Conservation (phyloP, 2,329 filamentous ascomycete species). For the Xylaria sp. region DNA sequence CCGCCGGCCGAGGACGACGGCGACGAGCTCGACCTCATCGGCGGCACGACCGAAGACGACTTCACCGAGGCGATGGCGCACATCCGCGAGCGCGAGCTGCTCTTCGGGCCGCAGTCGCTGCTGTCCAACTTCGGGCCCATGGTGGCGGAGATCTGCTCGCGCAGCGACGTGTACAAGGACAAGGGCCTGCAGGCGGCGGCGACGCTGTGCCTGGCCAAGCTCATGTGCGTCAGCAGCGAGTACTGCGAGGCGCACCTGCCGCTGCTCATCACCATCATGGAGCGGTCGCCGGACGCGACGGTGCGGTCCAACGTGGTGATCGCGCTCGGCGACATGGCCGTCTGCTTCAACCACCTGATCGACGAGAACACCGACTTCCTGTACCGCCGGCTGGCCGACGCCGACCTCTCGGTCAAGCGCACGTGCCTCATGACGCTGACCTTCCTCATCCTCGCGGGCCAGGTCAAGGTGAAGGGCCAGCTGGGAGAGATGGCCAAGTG, state of each 20-base stretch:
- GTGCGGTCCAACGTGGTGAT: constrained; percentile 96
- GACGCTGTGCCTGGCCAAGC: constrained; percentile 91
- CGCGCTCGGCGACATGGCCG: constrained; percentile 96
- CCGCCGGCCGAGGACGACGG: constrained; percentile 61
- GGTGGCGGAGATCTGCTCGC: constrained; percentile 90
- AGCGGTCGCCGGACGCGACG: constrained; percentile 87
- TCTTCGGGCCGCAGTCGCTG: constrained; percentile 78
- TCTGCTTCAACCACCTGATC: constrained; percentile 98
- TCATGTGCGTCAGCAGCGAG: constrained; percentile 97
- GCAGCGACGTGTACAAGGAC: constrained; percentile 90
- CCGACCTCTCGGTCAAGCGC: constrained; percentile 87
- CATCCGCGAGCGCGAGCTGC: constrained; percentile 80
- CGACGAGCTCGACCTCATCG: constrained; percentile 94
- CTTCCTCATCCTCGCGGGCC: constrained; percentile 93
- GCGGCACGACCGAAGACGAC: constrained; percentile 92
- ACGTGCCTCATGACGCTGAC: constrained; percentile 98
- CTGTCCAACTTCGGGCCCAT: constrained; percentile 90
- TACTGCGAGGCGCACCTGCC: constrained; percentile 94
- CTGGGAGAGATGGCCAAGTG: constrained; percentile 99
- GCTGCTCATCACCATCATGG: constrained; percentile 96
- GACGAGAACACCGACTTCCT: constrained; percentile 99
- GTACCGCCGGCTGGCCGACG: constrained; percentile 88
- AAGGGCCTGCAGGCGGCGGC: constrained; percentile 89
- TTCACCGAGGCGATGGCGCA: constrained; percentile 86
- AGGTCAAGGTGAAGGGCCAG: constrained; percentile 99